Conservation (phyloP, 202 grass and related monocot species). For the Panicum virgatum region DNA sequence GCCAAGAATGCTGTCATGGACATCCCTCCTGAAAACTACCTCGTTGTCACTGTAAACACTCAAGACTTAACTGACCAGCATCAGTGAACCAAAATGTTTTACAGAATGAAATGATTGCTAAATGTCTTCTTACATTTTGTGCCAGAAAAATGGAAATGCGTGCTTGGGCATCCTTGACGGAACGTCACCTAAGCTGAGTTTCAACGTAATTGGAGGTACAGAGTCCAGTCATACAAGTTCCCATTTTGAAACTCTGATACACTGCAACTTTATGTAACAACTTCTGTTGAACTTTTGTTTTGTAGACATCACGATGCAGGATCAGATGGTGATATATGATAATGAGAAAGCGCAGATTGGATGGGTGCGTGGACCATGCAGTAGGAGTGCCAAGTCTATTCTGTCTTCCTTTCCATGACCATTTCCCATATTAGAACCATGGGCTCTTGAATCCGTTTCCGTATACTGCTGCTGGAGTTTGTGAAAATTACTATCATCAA, state of each 20-base stretch:
- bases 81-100: slow-evolving; percentile 2
- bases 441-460: slow-evolving; percentile 23
- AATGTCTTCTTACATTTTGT: slow-evolving; percentile 26
- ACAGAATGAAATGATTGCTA: slow-evolving; percentile 7
- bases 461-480: slow-evolving; percentile 31
- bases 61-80: slow-evolving; percentile 20
- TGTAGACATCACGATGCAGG: slow-evolving; percentile 86
- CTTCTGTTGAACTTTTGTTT: slow-evolving; percentile 13
- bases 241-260: slow-evolving; percentile 23
- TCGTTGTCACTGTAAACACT: slow-evolving; percentile 76
- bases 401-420: slow-evolving; percentile 55
- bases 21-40: slow-evolving; percentile 92
- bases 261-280: slow-evolving; percentile 18
- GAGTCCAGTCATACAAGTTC: slow-evolving; percentile 23
- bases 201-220: slow-evolving; percentile 91
- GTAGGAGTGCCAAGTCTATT: slow-evolving; percentile 64
- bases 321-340: slow-evolving; percentile 92
- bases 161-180: slow-evolving; percentile 98
- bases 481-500: slow-evolving; percentile 16
- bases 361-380: slow-evolving; percentile 70
- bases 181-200: slow-evolving; percentile 52
- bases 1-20: slow-evolving; percentile 63
- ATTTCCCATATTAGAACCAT: slow-evolving; percentile 37
- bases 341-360: slow-evolving; percentile 79
- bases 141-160: slow-evolving; percentile 79